Conservation (phyloP, 257 asterid genomes). For the Leonotis leonurus region DNA sequence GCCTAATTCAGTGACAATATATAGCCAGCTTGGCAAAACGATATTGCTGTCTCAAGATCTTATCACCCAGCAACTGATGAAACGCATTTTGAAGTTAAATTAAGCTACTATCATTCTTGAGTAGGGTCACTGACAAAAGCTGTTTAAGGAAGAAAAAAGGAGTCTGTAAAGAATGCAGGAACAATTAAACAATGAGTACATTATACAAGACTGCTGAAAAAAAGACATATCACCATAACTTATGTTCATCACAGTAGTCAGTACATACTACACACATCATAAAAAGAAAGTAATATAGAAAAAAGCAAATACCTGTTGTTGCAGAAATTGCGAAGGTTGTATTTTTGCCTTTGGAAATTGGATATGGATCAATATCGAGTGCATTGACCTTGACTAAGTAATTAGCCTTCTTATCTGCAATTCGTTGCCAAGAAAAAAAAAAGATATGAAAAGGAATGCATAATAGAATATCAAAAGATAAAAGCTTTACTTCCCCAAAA, state of each 20-base stretch:
- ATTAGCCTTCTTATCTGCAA: constrained; percentile 46
- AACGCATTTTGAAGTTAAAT: not conserved
- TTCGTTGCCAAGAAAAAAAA: not conserved
- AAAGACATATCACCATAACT: not conserved
- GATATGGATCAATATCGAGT: constrained; percentile 65
- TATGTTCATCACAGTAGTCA: not conserved
- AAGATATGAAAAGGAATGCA: not conserved
- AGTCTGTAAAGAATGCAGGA: not conserved
- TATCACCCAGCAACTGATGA: not conserved
- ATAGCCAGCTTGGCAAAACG: not conserved
- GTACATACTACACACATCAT: too few relatives aligned
- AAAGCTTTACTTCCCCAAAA: not conserved
- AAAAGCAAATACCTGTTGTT: constrained; percentile 44
- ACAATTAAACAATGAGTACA: not conserved
- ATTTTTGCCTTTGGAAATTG: constrained; percentile 42
- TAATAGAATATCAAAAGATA: not conserved
- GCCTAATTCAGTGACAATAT: too few relatives aligned
- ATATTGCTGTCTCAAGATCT: not conserved
- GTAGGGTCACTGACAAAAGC: not conserved
- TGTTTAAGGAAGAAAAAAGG: not conserved
- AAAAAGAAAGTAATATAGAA: not conserved
- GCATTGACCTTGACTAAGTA: constrained; percentile 63
- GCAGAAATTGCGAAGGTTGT: constrained; percentile 68
- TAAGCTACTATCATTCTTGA: not conserved
- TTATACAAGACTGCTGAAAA: not conserved